These are phyloP conservation scores for Yarrowia sp. DNA, from an alignment of 805 yeast species.

Conservation along the genomic window DNA sequence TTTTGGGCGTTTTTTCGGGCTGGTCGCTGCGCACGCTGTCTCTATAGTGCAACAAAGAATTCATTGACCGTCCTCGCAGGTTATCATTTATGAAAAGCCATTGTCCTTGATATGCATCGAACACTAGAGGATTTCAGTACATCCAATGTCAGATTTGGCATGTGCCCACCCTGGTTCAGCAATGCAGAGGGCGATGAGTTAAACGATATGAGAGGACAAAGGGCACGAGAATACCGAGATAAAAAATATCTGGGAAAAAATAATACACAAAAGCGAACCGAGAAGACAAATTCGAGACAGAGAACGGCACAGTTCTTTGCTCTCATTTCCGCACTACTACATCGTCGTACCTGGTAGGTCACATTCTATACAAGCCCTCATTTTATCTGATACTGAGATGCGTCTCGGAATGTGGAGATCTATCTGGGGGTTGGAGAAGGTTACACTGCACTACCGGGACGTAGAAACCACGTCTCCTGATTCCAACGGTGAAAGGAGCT, in stretches of 20 bases:
- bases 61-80: neutral
- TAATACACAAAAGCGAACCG: neutral
- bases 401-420: conserved; percentile 18
- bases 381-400: neutral
- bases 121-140: neutral
- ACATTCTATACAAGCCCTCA: no score
- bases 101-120: neutral
- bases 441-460: neutral
- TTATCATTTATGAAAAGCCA: neutral
- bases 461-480: neutral
- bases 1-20: neutral
- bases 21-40: neutral
- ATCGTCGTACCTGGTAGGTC: no score
- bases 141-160: neutral
- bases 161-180: conserved; percentile 17
- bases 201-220: conserved; percentile 5
- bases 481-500: neutral
- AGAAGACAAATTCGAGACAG: neutral
- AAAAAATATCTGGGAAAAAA: neutral
- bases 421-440: conserved; percentile 13
- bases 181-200: conserved; percentile 12
- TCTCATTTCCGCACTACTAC: neutral
- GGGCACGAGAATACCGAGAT: neutral
- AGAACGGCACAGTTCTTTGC: neutral
- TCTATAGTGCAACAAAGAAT: neutral